Percentiles rank a stretch among this genome's conserved stretches.
Conservation (phyloP, 495 filamentous ascomycete genomes). For the Tuber borchii region DNA sequence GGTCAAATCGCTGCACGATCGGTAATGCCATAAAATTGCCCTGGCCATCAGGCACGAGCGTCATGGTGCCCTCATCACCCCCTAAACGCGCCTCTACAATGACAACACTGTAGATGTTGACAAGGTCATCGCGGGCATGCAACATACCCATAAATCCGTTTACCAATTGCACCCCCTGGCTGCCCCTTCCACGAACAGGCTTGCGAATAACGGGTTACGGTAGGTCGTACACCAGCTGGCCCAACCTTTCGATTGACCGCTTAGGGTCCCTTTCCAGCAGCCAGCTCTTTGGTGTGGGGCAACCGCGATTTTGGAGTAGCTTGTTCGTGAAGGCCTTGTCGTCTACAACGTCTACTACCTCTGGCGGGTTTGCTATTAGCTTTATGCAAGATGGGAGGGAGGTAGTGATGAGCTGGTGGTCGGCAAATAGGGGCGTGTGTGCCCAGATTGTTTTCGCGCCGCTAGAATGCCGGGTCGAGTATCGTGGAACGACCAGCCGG, state of each 20-base stretch:
- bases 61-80: background rate
- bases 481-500: background rate
- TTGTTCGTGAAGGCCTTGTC: conserved; percentile 1
- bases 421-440: background rate
- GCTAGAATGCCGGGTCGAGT: background rate
- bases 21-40: background rate
- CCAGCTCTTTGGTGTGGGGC: background rate
- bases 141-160: background rate
- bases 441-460: background rate
- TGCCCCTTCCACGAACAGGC: background rate
- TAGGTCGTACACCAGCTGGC: background rate
- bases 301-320: background rate
- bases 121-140: background rate
- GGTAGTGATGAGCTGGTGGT: background rate
- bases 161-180: background rate
- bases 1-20: background rate
- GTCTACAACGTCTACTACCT: background rate
- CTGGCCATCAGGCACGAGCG: background rate
- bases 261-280: background rate
- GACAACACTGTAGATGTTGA: background rate
- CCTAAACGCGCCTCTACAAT: background rate
- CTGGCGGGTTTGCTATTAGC: background rate
- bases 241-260: background rate
- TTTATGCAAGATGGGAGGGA: background rate
- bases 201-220: background rate